Evolutionary conservation across 192 early-diverging fungal genomes (phyloP), one percentile per base, ranked within the genome.

Genomic region (Backusella psychrophila): DNA sequence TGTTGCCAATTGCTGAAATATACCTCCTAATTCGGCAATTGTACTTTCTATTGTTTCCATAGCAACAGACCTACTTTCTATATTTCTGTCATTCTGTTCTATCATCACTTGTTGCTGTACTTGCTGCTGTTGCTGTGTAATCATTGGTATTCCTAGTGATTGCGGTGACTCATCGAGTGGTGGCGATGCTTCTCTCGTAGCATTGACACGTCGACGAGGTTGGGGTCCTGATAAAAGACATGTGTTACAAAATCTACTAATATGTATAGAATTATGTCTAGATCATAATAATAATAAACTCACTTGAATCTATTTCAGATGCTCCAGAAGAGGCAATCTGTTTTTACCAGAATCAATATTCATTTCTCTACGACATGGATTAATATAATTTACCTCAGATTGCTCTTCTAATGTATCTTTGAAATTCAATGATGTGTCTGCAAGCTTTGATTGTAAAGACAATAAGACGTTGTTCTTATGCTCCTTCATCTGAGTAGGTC

Each of bases 11-110:
- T 96, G 91, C 73, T 90, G 90, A 78, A 96, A 97, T 34, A 97
- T 94, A 75, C 91, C 89, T 7, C 95, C 95, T 21, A 99, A 92
- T 80, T 99, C 98, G 0, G 97, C 93, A 74, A 99, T 97, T 6
- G 98, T 99, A 7, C 92, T 91, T 82, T 99, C 97, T 80, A 99
- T 98, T 6, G 94, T 94, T 78, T 95, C 94, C 75, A 99, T 97
- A 0, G 97, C 96, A 11, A 92, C 91, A 3, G 92, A 89, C 36
- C 98, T 91, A 74, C 89, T 91, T 75, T 98, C 94, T 66, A 99
- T 87, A 80, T 96, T 95, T 69, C 91, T 89, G 63, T 91, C 91
- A 83, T 93, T 85, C 77, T 91, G 82, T 69, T 87, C 77, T 35
- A 89, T 81, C 46, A 91, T 83, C 68, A 92, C 81, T 79, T 92